Evolutionary conservation across 371 early-diverging fungal genomes (phyloP).

Genomic region (Apophysomyces elegans): DNA sequence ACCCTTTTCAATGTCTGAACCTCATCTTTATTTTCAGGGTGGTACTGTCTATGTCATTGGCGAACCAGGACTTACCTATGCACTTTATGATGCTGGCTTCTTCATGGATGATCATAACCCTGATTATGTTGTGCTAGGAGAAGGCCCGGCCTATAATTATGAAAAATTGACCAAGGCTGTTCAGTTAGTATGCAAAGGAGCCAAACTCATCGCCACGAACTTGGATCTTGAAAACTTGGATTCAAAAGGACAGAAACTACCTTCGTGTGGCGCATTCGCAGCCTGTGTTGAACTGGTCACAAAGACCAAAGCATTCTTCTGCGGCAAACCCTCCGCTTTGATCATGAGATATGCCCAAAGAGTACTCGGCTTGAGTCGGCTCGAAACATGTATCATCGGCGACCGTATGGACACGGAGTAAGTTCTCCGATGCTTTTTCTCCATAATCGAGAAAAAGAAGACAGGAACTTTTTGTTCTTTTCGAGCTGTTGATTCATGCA

Average conservation of each 20-base stretch:
- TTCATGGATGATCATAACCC: conserved; percentile 67
- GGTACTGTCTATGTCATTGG: conserved; percentile 67
- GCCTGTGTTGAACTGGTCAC: conserved; percentile 63
- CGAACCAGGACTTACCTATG: conserved; percentile 66
- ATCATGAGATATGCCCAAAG: conserved; percentile 70
- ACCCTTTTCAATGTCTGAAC: too few relatives aligned
- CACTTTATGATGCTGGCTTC: conserved; percentile 68
- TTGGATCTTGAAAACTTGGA: conserved; percentile 64
- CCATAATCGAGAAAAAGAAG: too few relatives aligned
- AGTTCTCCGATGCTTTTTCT: background rate
- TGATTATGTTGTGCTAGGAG: conserved; percentile 70
- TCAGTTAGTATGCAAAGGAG: conserved; percentile 57
- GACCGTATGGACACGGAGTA: conserved; percentile 76
- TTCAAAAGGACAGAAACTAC: conserved; percentile 56
- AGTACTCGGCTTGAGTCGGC: conserved; percentile 56
- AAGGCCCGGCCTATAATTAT: conserved; percentile 62
- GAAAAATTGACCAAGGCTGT: conserved; percentile 66
- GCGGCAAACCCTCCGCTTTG: conserved; percentile 67
- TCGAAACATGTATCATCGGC: conserved; percentile 71
- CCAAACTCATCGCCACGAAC: conserved; percentile 71
- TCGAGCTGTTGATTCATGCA: background rate
- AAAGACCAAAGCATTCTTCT: conserved; percentile 67
- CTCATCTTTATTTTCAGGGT: conserved; percentile 28
- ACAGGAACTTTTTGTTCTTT: background rate
- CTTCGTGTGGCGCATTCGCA: conserved; percentile 66